These are phyloP conservation scores for Metschnikowia anglica DNA, from an alignment of 805 yeast genomes.

Conservation along the genomic window DNA sequence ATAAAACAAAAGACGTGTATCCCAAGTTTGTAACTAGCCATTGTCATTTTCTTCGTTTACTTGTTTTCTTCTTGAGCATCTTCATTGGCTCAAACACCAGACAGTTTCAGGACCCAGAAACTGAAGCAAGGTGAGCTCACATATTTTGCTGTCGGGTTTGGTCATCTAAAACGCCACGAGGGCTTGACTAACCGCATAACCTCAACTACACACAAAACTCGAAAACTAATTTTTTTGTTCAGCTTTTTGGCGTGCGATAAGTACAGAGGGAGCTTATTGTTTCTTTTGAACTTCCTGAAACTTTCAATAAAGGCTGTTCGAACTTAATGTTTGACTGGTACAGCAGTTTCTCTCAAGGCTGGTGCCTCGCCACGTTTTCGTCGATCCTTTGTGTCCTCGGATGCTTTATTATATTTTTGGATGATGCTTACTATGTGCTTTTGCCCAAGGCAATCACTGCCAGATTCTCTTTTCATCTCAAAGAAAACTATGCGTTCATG, in stretches of 20 bases:
- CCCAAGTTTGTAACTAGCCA: no score
- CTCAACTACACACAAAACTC: neutral
- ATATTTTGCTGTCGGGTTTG: no score
- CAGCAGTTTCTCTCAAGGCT: slow-evolving; percentile 45
- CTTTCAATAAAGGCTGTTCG: no score
- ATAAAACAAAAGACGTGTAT: no score
- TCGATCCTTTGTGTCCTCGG: slow-evolving; percentile 74
- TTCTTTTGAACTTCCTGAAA: no score
- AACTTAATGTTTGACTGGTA: slow-evolving; percentile 6
- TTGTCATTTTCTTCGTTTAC: no score
- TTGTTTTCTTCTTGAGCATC: no score
- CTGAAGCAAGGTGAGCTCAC: neutral
- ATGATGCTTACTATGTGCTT: slow-evolving; percentile 46
- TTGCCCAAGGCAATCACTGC: slow-evolving; percentile 43
- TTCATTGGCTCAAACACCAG: no score
- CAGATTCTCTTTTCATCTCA: slow-evolving; percentile 49
- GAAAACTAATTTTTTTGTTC: no score
- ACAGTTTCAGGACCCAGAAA: no score
- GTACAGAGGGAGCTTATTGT: no score
- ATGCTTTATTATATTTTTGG: slow-evolving; percentile 61
- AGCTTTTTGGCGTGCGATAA: no score
- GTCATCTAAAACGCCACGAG: neutral
- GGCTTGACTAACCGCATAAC: neutral
- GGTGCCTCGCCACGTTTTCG: slow-evolving; percentile 64
- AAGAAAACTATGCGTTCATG: slow-evolving; percentile 61